These are phyloP conservation scores for Phascolomyces articulosus DNA, from an alignment of 371 early-diverging fungal genomes.

Conservation along the genomic window DNA sequence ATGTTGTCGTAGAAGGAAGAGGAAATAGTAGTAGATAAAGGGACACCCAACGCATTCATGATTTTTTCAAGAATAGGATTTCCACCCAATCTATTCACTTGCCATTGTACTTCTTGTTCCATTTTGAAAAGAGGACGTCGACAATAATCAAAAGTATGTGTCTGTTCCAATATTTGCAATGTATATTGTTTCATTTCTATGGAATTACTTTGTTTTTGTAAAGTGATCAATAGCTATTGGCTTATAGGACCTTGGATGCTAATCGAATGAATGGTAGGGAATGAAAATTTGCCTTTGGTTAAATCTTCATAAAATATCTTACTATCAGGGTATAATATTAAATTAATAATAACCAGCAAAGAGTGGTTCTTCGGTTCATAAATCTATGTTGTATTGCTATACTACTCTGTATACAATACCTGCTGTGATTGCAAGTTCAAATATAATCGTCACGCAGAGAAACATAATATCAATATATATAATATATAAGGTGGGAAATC, in stretches of 20 bases:
- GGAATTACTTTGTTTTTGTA: conserved; percentile 83
- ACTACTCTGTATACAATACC: conserved; percentile 33
- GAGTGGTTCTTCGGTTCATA: not conserved
- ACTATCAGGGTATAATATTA: conserved; percentile 75
- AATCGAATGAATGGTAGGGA: conserved; percentile 89
- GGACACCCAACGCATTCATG: conserved; percentile 40
- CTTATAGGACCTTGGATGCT: conserved; percentile 60
- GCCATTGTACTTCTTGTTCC: conserved; percentile 62
- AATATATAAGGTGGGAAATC: no score
- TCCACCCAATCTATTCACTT: conserved; percentile 75
- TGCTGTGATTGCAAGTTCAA: conserved; percentile 84
- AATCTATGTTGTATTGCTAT: not conserved
- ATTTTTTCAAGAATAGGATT: conserved; percentile 68
- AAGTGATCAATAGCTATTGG: conserved; percentile 77
- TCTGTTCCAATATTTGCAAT: conserved; percentile 75
- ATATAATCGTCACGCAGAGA: conserved; percentile 96
- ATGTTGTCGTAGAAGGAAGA: not conserved
- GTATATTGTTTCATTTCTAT: conserved; percentile 88
- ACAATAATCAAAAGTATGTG: conserved; percentile 83
- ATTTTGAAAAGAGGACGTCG: conserved; percentile 55
- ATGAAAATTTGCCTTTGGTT: conserved; percentile 97
- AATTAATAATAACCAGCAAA: not conserved
- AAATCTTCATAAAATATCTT: conserved; percentile 97
- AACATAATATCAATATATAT: conserved; percentile 84
- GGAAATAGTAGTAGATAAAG: not conserved